Evolutionary conservation across 306 rosid genomes (phyloP), one percentile per base, ranked within the genome.

Genomic region (Dalbergia cochinchinensis): DNA sequence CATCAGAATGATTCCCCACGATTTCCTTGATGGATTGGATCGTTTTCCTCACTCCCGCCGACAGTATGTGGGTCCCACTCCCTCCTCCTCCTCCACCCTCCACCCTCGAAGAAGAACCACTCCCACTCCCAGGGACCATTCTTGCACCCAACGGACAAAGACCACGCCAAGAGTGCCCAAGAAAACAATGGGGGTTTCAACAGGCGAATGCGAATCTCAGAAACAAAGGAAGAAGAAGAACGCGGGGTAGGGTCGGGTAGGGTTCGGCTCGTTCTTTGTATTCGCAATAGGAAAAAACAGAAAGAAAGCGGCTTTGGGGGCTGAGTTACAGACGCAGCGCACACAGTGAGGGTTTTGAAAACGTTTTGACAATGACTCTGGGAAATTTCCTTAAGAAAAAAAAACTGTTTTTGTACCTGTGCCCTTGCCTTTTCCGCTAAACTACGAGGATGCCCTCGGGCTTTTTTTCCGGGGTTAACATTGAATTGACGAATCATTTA

Each of bases 21-120:
- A 96, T 87, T 77, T 96, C 99, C 68, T 90, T 93, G 79, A 96
- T 86, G 41, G 99, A 91, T 87, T 96, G 92, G 51, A 96, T 96
- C 33, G 99, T 93, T 83, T 88, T 90, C 2, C 91, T 89, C 45
- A 96, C 88, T 58, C 82, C 78, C 10, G 88, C 89, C 16, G 99
- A 83, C 34, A 93, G 84, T 82, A 81, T 39, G 87, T 90, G 96
- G 34, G 92, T 83, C 42, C 88, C 92, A 77, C 91, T 66, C 48
- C 31, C 31, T 26, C 22, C 22, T 20, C 22, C 22, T 20, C 31
- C 31, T 26, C 86, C 94, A 85, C 91, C 92, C 20, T 94, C 99
- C 53, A 84, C 83, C 86, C 82, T 85, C 58, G 90, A 80, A 77
- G 90, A 26, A 26, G 31, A 26, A 51, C 58, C 58, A 51, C 58